Evolutionary conservation across 805 yeast genomes (phyloP).

Genomic region (Scheffersomyces stipitis): DNA sequence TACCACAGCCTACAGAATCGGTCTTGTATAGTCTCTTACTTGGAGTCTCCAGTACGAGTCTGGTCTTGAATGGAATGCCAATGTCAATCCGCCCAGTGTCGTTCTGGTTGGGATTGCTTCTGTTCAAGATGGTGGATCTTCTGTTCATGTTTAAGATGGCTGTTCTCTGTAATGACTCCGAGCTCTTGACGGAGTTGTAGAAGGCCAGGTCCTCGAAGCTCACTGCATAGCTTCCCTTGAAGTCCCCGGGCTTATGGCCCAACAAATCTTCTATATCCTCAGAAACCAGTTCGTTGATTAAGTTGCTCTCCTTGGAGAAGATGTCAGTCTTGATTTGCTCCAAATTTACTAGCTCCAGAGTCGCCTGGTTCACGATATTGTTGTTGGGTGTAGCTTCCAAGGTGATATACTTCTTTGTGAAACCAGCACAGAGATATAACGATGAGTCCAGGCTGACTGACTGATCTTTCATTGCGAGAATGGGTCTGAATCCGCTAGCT

Average conservation of each 20-base stretch:
- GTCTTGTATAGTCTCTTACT: slow-evolving; percentile 40
- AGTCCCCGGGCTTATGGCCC: slow-evolving; percentile 37
- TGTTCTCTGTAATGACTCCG: slow-evolving; percentile 28
- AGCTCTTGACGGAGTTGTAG: slow-evolving; percentile 34
- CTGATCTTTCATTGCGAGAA: slow-evolving; percentile 33
- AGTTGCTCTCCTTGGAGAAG: slow-evolving; percentile 13
- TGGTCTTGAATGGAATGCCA: slow-evolving; percentile 35
- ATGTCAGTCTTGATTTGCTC: slow-evolving; percentile 29
- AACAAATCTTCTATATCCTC: slow-evolving; percentile 25
- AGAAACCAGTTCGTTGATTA: slow-evolving; percentile 7
- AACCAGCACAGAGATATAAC: slow-evolving; percentile 35
- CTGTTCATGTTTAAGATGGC: slow-evolving; percentile 37
- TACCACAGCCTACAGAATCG: slow-evolving; percentile 83
- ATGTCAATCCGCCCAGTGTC: slow-evolving; percentile 36
- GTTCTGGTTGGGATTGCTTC: slow-evolving; percentile 24
- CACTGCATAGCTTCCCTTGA: slow-evolving; percentile 42
- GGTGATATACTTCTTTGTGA: slow-evolving; percentile 25
- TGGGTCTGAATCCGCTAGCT: slow-evolving; percentile 30
- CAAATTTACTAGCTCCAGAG: slow-evolving; percentile 21
- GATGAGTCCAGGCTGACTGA: slow-evolving; percentile 33
- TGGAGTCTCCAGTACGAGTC: slow-evolving; percentile 22
- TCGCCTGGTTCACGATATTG: not conserved
- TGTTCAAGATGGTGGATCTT: slow-evolving; percentile 30
- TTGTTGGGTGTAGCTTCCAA: slow-evolving; percentile 12
- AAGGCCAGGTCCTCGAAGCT: slow-evolving; percentile 41